These are phyloP conservation scores for Penicillium pancosmium DNA, from an alignment of 495 filamentous ascomycete species.

Conservation along the genomic window DNA sequence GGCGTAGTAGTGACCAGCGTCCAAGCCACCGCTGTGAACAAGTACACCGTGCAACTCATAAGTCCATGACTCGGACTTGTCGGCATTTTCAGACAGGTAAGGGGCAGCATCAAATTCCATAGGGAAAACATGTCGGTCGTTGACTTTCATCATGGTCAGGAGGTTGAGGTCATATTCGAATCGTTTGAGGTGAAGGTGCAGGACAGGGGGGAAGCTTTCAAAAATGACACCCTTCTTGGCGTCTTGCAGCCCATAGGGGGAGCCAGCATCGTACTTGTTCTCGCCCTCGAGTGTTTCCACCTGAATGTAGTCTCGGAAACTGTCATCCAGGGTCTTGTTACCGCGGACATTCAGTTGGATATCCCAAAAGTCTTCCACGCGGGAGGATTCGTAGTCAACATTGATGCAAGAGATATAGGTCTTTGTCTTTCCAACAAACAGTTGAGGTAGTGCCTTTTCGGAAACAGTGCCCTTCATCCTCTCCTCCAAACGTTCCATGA, in stretches of 20 bases:
- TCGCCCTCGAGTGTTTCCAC: slow-evolving; percentile 97
- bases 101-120: slow-evolving; percentile 87
- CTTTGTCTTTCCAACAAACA: slow-evolving; percentile 96
- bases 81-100: slow-evolving; percentile 85
- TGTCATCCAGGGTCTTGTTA: slow-evolving; percentile 89
- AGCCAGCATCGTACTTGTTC: slow-evolving; percentile 93
- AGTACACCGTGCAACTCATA: slow-evolving; percentile 95
- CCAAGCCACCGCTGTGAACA: slow-evolving; percentile 94
- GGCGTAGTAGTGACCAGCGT: slow-evolving; percentile 99
- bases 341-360: slow-evolving; percentile 95
- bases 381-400: slow-evolving; percentile 92
- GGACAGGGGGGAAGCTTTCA: slow-evolving; percentile 89
- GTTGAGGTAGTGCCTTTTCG: slow-evolving; percentile 84
- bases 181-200: slow-evolving; percentile 94
- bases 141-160: slow-evolving; percentile 98
- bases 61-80: slow-evolving; percentile 82
- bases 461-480: slow-evolving; percentile 97
- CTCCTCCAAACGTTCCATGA: slow-evolving; percentile 95
- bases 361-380: slow-evolving; percentile 98
- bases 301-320: slow-evolving; percentile 93
- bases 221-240: slow-evolving; percentile 98
- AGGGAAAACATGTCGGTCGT: slow-evolving; percentile 96
- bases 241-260: slow-evolving; percentile 89
- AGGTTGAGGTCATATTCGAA: slow-evolving; percentile 97
- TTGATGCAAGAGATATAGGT: slow-evolving; percentile 99